phyloP scores from a whole-genome alignment of 495 filamentous ascomycete genomes.

The Rhypophila decipiens region DNA sequence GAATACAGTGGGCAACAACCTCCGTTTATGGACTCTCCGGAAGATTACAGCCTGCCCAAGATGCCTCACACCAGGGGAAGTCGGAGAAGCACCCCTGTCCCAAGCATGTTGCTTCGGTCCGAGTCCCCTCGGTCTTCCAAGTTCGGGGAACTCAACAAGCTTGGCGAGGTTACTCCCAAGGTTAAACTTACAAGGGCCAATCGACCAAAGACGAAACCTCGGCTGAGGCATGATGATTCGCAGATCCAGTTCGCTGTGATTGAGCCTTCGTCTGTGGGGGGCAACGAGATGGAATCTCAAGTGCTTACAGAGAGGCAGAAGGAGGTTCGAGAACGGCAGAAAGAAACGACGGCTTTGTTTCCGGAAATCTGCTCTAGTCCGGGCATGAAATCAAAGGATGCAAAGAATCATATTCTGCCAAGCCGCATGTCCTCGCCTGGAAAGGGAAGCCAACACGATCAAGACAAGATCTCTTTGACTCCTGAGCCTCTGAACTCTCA shows the following conservation, averaged over 20 bases:
- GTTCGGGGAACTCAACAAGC: slow-evolving; percentile 17
- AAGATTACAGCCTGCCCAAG: slow-evolving; percentile 26
- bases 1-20: slow-evolving; percentile 23
- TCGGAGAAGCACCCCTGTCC: slow-evolving; percentile 15
- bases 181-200: slow-evolving; percentile 9
- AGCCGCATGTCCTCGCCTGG: neutral
- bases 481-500: slow-evolving; percentile 25
- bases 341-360: slow-evolving; percentile 63
- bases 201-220: slow-evolving; percentile 23
- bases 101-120: slow-evolving; percentile 15
- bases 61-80: slow-evolving; percentile 14
- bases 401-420: neutral
- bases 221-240: slow-evolving; percentile 66
- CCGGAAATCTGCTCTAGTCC: slow-evolving; percentile 61
- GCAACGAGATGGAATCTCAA: slow-evolving; percentile 49
- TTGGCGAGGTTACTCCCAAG: slow-evolving; percentile 21
- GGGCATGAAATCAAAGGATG: slow-evolving; percentile 17
- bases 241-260: slow-evolving; percentile 70
- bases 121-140: slow-evolving; percentile 22
- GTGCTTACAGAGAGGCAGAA: slow-evolving; percentile 67
- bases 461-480: slow-evolving; percentile 24
- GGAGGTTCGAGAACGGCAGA: slow-evolving; percentile 62
- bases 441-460: neutral
- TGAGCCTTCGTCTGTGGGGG: slow-evolving; percentile 40
- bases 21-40: slow-evolving; percentile 49